Base-by-base conservation (phyloP, 148 eudicot species). In the Rhododendron kiyosumense region DNA sequence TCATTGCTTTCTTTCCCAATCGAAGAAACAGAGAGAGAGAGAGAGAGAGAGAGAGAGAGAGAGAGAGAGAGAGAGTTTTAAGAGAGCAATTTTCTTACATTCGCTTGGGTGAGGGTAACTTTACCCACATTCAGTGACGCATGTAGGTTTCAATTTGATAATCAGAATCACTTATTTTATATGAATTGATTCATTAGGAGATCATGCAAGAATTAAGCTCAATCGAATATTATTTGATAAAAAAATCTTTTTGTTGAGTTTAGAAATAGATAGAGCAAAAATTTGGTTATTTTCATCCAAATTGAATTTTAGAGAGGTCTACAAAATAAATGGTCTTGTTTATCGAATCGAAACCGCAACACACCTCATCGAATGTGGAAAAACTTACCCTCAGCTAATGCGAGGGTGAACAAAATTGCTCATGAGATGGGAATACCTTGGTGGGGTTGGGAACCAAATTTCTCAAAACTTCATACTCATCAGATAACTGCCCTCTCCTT, bases 401-500 rank as follows among this genome's bases (percentile, higher is more conserved):
- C n/a, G 8, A 18, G n/a, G n/a, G 0, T 20, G 65, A 57, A 57
- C 65, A 57, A 57, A 57, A 57, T 57, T 57, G 65, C n/a, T 57
- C 65, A 85, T 28, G 6, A 28, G 36, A 30, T 9, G 67, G 10
- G 59, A 36, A 34, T 92, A 96, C 98, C 99, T 96, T 96, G 73
- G 92, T 89, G 36, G 95, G 91, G 26, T 85, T 91, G 22, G 99
- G 98, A 59, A 95, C 91, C 84, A 96, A 91, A 10, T 76, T 83
- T 89, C 88, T 92, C 65, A 96, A 90, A 81, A 78, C 88, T 30
- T 84, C 45, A 83, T 83, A 96, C 86, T 92, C 92, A 46, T 87
- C 93, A 88, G 90, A 92, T 86, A 93, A 88, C 28, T 92, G 91
- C 20, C 87, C 91, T 86, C 99, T 93, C 82, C 98, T 92, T 82